Evolutionary conservation across 768 basidiomycete genomes (phyloP).

Genomic region (Tephrocybe sp.): DNA sequence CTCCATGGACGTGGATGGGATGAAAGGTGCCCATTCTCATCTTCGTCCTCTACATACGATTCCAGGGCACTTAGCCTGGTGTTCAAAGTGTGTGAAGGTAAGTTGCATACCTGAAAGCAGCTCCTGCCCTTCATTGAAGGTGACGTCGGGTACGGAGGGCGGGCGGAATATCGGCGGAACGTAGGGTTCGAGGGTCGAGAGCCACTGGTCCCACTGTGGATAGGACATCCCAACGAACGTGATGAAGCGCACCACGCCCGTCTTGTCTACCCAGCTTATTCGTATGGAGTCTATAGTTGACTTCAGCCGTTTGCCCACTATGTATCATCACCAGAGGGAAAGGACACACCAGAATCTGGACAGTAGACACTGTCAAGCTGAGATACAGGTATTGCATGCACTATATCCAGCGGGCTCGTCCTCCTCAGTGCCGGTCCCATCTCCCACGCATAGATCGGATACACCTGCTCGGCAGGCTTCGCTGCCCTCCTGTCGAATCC

Average conservation of each 20-base stretch:
- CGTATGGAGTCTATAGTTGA: conserved; percentile 29
- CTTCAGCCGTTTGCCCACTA: neutral
- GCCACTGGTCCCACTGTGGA: conserved; percentile 31
- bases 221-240: conserved; percentile 21
- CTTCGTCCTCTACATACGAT: conserved; percentile 21
- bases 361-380: conserved; percentile 25
- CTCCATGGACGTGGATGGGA: conserved; percentile 37
- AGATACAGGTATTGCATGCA: conserved; percentile 30
- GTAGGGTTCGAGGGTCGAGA: conserved; percentile 24
- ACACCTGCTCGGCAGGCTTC: conserved; percentile 16
- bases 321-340: neutral
- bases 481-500: conserved; percentile 10
- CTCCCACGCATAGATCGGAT: conserved; percentile 39
- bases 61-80: neutral
- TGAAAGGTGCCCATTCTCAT: conserved; percentile 19
- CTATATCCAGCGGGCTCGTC: conserved; percentile 26
- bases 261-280: conserved; percentile 29
- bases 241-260: conserved; percentile 16
- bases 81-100: neutral
- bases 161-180: conserved; percentile 26
- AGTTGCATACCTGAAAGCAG: conserved; percentile 16
- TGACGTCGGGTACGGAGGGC: conserved; percentile 13
- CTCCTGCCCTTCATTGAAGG: conserved; percentile 16
- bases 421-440: conserved; percentile 34
- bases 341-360: conserved; percentile 30